A percentile compares a stretch with the other conserved stretches of the same genome.
Conservation (phyloP, 768 basidiomycete species). For the Pisolithus orientalis region DNA sequence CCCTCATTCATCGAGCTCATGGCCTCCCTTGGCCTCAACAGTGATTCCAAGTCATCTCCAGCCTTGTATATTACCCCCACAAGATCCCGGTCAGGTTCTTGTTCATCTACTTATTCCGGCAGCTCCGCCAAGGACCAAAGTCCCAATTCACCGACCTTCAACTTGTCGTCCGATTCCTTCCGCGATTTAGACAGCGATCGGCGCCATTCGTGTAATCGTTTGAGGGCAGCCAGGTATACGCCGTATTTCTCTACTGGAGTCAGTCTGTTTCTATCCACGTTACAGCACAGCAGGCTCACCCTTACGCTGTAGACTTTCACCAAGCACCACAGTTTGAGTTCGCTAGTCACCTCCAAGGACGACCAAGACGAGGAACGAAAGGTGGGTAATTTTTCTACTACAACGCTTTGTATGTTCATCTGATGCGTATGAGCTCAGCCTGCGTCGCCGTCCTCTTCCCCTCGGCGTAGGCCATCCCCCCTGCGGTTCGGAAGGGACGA, state of each 20-base stretch:
- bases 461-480: constrained; percentile 36
- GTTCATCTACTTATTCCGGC: constrained; percentile 42
- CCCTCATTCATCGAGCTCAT: constrained; percentile 88
- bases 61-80: constrained; percentile 15
- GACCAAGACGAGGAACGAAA: constrained; percentile 22
- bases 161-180: constrained; percentile 21
- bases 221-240: constrained; percentile 24
- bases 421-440: constrained; percentile 26
- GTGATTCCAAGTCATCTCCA: constrained; percentile 29
- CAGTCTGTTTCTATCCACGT: not conserved
- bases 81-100: constrained; percentile 35
- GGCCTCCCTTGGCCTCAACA: constrained; percentile 73
- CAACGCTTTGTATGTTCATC: constrained; percentile 29
- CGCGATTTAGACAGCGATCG: constrained; percentile 27
- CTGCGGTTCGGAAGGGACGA: constrained; percentile 50
- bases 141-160: constrained; percentile 31
- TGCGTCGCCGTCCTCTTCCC: constrained; percentile 36
- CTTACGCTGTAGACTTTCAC: constrained; percentile 28
- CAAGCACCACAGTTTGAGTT: constrained; percentile 44
- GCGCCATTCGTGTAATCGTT: constrained; percentile 20
- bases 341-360: constrained; percentile 17
- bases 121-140: constrained; percentile 26
- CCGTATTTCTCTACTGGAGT: constrained; percentile 26
- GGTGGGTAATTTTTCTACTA: constrained; percentile 29
- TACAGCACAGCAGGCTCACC: not conserved